These are phyloP conservation scores for Coemansia sp. DNA, from an alignment of 371 early-diverging fungal genomes.

Conservation along the genomic window DNA sequence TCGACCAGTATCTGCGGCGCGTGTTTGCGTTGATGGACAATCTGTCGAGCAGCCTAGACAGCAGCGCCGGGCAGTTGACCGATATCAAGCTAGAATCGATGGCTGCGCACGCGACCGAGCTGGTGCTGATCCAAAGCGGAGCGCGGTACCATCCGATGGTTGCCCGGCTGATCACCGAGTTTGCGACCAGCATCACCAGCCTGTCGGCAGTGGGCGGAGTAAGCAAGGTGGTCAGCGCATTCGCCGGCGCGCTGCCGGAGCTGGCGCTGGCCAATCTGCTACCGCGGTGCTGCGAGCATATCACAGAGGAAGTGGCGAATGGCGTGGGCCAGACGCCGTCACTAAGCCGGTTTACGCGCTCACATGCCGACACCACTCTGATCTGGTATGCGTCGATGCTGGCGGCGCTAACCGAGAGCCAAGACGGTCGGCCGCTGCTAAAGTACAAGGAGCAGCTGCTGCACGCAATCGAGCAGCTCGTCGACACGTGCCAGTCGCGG, in stretches of 20 bases:
- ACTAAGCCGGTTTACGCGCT: conserved; percentile 28
- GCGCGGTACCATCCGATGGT: conserved; percentile 46
- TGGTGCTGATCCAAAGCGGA: conserved; percentile 41
- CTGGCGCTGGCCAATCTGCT: conserved; percentile 27
- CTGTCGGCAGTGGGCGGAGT: conserved; percentile 39
- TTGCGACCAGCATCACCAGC: conserved; percentile 41
- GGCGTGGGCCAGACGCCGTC: conserved; percentile 51
- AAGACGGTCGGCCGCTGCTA: conserved; percentile 22
- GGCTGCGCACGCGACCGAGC: conserved; percentile 28
- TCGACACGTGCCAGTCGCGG: conserved; percentile 31
- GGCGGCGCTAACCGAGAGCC: conserved; percentile 16
- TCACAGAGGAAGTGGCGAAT: conserved; percentile 52
- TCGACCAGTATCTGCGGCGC: conserved; percentile 77
- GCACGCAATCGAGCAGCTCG: conserved; percentile 18
- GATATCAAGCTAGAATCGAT: conserved; percentile 25
- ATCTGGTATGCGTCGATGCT: conserved; percentile 41
- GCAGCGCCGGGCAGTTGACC: conserved; percentile 10
- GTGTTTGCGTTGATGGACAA: conserved; percentile 67
- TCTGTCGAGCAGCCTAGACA: conserved; percentile 45
- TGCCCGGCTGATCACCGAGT: conserved; percentile 37
- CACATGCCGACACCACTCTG: conserved; percentile 48
- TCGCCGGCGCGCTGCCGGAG: conserved; percentile 38
- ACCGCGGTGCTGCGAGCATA: conserved; percentile 44
- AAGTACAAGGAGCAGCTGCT: conserved; percentile 20
- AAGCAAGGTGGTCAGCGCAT: conserved; percentile 30